Conservation (phyloP, 2,329 filamentous ascomycete genomes). For the Ceratocystis albifundus region DNA sequence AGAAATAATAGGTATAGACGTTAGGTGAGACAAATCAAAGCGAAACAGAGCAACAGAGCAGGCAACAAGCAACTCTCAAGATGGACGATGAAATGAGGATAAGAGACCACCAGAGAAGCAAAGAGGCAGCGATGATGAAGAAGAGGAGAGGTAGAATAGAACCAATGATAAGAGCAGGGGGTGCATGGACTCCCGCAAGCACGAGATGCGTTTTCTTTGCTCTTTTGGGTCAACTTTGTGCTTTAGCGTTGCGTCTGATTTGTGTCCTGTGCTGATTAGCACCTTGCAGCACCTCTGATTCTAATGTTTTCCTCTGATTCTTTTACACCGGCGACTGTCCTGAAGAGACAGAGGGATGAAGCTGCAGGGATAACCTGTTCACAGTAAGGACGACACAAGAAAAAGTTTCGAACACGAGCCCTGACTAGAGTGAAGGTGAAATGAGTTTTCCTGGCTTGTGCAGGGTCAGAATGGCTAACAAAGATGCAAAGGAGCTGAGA, state of each 20-base stretch:
- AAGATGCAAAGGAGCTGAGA: not conserved
- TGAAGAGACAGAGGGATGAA: not conserved
- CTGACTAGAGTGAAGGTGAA: not conserved
- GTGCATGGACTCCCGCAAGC: slow-evolving; percentile 21
- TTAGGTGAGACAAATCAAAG: not conserved
- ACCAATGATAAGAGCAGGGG: slow-evolving; percentile 7
- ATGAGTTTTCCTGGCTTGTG: not conserved
- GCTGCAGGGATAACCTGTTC: not conserved
- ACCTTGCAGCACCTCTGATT: not conserved
- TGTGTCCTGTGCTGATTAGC: slow-evolving; percentile 1
- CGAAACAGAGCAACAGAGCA: not conserved
- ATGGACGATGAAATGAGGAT: not conserved
- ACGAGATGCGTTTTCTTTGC: slow-evolving; percentile 19
- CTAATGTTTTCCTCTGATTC: not conserved
- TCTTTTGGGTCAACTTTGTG: slow-evolving; percentile 18
- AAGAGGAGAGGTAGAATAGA: not conserved
- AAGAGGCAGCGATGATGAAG: not conserved
- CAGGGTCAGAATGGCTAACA: slow-evolving; percentile 1
- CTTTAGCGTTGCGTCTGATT: slow-evolving; percentile 10
- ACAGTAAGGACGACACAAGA: not conserved
- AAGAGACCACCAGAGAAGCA: not conserved
- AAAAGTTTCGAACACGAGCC: slow-evolving; percentile 1
- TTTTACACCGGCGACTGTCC: not conserved
- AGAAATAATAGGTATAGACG: slow-evolving; percentile 9
- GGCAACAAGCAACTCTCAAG: not conserved